Evolutionary conservation across 129 eudicot species (phyloP), one percentile per base, ranked within the genome.

Genomic region (Flaveria ramosissima): DNA sequence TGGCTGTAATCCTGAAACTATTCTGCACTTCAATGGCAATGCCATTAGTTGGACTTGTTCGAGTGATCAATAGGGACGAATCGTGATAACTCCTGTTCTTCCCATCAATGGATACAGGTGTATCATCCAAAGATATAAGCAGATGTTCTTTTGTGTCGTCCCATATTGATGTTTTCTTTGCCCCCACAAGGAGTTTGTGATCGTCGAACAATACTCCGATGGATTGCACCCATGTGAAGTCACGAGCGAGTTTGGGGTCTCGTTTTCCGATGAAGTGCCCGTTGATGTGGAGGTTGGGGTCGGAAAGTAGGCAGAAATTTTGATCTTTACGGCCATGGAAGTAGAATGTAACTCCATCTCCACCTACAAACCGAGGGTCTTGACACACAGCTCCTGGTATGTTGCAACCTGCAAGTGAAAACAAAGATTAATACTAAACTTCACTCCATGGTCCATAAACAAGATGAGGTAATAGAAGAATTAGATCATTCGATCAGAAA

Each of bases 181-280:
- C 86, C 4, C 76, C 79, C 3, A 86, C 72, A 0, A 82, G 73
- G 26, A 86, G 72, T 72, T 83, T 76, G 83, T 83, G 89, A 43
- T 76, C 73, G 62, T 86, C 76, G 60, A 79, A 86, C 39, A 79
- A 3, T 9, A 86, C 59, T 76, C 86, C 86, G 7, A 86, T 23
- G 17, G 89, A 76, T 76, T 83, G 86, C 13, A 86, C 89, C 89
- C 89, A 86, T 51, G 89, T 86, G 81, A 71, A 86, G 82, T 86
- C 89, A 3, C 86, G 72, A 10, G 45, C 69, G 47, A 82, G 80
- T 57, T 61, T 75, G 12, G 86, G 86, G 70, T 73, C 73, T 24
- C 86, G 60, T 63, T 86, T 86, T 32, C 89, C 89, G 4, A 86
- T 83, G 80, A 86, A 86, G 74, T 86, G 89, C 7, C 76, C 86